Evolutionary conservation across 129 eudicot genomes (phyloP).

Genomic region (Kitagawia praeruptora): DNA sequence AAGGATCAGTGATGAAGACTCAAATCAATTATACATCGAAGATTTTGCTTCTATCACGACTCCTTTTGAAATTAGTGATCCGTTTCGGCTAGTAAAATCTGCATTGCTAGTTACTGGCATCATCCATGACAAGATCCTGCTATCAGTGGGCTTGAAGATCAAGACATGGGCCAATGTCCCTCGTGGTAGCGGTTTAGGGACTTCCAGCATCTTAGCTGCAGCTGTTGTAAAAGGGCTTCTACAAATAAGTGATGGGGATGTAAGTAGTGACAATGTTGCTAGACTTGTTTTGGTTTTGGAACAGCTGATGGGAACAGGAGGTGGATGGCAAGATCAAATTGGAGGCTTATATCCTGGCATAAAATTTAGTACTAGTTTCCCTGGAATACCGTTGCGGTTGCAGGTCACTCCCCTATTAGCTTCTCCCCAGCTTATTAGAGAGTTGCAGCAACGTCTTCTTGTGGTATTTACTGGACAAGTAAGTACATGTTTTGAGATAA

Average conservation of each 20-base stretch:
- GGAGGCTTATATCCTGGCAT: constrained; percentile 96
- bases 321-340: constrained; percentile 96
- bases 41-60: constrained; percentile 45
- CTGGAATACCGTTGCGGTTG: constrained; percentile 92
- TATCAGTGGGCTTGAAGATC: constrained; percentile 46
- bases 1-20: constrained; percentile 51
- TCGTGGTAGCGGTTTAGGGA: constrained; percentile 97
- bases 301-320: constrained; percentile 99
- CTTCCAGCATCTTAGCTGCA: constrained; percentile 95
- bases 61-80: constrained; percentile 76
- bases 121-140: constrained; percentile 32
- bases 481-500: constrained; percentile 9
- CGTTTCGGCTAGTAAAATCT: constrained; percentile 94
- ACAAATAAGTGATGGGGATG: constrained; percentile 68
- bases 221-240: constrained; percentile 96
- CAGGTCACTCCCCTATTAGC: constrained; percentile 77
- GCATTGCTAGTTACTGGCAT: constrained; percentile 79
- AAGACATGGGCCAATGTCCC: constrained; percentile 94
- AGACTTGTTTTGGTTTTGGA: constrained; percentile 90
- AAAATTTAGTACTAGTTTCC: constrained; percentile 71
- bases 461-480: constrained; percentile 98
- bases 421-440: constrained; percentile 52
- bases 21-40: constrained; percentile 45
- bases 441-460: constrained; percentile 74
- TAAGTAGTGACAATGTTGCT: constrained; percentile 75